A percentile compares a stretch with the other conserved stretches of the same genome.
These are phyloP conservation scores for Hypoxylon sp. DNA, from an alignment of 2,329 filamentous ascomycete species.

Conservation along the genomic window DNA sequence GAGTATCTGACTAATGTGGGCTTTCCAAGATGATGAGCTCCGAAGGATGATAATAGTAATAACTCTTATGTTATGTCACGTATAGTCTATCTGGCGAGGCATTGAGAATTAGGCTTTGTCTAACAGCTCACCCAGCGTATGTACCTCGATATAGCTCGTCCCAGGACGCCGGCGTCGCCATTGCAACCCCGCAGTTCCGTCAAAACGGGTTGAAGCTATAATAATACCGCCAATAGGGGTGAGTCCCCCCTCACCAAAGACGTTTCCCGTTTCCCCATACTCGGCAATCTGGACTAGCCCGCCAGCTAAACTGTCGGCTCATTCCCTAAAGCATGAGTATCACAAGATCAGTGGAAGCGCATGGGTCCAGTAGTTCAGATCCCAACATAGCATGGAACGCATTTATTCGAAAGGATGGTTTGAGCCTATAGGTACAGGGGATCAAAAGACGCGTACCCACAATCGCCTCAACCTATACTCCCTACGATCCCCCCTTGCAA, in stretches of 20 bases:
- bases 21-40: background rate
- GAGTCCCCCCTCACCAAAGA: background rate
- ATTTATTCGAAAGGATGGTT: too few species aligned
- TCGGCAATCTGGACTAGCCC: slow-evolving; percentile 19
- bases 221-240: slow-evolving; percentile 17
- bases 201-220: slow-evolving; percentile 14
- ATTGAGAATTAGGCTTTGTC: background rate
- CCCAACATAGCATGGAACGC: too few species aligned
- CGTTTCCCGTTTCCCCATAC: slow-evolving; percentile 11
- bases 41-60: too few species aligned
- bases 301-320: slow-evolving; percentile 12
- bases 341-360: background rate
- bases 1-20: background rate
- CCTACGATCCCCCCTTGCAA: too few species aligned
- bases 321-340: too few species aligned
- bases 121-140: background rate
- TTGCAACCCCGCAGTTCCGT: slow-evolving; percentile 25
- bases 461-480: too few species aligned
- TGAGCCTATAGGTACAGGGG: too few species aligned
- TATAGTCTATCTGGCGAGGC: background rate
- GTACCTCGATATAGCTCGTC: background rate
- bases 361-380: too few species aligned
- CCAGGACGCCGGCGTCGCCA: background rate
- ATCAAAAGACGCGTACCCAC: too few species aligned
- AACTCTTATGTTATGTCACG: background rate